phyloP scores from a whole-genome alignment of 345 rosid species.

The Populus alba region DNA sequence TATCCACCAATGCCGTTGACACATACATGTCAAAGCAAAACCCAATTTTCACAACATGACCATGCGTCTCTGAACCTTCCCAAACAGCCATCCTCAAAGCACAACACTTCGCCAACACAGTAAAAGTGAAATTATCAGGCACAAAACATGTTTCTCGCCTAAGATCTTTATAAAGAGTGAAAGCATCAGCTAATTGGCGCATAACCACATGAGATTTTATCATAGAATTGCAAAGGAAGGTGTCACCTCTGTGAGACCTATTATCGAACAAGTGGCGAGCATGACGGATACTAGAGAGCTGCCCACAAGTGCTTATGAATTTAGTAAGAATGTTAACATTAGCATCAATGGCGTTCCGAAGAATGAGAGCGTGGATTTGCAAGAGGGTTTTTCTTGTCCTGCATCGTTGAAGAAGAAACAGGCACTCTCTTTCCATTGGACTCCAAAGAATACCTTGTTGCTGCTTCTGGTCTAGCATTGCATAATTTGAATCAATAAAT shows the following conservation, averaged over 20 bases:
- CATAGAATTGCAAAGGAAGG: slow-evolving; percentile 66
- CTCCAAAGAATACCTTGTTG: slow-evolving; percentile 33
- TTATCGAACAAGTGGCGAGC: slow-evolving; percentile 60
- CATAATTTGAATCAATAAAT: not conserved
- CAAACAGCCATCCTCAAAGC: slow-evolving; percentile 30
- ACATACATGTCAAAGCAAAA: slow-evolving; percentile 56
- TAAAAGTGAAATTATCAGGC: slow-evolving; percentile 63
- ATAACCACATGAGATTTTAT: slow-evolving; percentile 49
- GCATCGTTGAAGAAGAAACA: slow-evolving; percentile 45
- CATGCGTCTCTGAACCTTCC: slow-evolving; percentile 58
- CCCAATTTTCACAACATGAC: slow-evolving; percentile 50
- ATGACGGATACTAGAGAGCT: slow-evolving; percentile 32
- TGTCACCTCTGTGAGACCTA: slow-evolving; percentile 49
- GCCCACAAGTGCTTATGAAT: slow-evolving; percentile 35
- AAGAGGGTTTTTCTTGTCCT: slow-evolving; percentile 35
- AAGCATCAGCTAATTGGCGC: slow-evolving; percentile 39
- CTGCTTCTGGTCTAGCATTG: not conserved
- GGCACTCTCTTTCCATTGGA: slow-evolving; percentile 50
- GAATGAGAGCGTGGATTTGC: slow-evolving; percentile 66
- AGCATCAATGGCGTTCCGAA: slow-evolving; percentile 50
- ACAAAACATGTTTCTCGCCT: slow-evolving; percentile 40
- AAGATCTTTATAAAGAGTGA: slow-evolving; percentile 50
- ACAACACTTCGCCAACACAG: slow-evolving; percentile 52
- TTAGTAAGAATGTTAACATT: slow-evolving; percentile 61
- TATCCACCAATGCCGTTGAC: slow-evolving; percentile 62